Evolutionary conservation across 345 rosid genomes (phyloP).

Genomic region (Pistacia atlantica): DNA sequence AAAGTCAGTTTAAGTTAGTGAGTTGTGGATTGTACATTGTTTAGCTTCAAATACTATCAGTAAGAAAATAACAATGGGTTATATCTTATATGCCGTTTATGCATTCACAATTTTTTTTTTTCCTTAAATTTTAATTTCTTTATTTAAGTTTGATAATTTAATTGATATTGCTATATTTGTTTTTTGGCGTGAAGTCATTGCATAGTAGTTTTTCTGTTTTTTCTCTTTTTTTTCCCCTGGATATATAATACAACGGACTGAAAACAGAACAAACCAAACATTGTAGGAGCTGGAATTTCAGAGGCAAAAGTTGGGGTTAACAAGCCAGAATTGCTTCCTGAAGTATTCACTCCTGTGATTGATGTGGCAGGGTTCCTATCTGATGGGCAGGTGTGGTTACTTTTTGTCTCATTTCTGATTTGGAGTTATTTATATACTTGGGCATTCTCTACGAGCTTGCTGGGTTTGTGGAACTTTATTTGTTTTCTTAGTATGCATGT

Average conservation of each 20-base stretch:
- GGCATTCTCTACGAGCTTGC: neutral
- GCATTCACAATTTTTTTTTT: neutral
- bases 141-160: neutral
- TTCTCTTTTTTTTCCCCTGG: neutral
- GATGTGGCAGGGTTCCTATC: slow-evolving; percentile 95
- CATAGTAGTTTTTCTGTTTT: neutral
- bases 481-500: neutral
- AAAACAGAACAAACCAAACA: neutral
- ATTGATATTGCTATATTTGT: neutral
- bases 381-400: slow-evolving; percentile 71
- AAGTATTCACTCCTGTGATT: slow-evolving; percentile 76
- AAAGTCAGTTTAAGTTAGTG: neutral
- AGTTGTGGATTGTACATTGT: neutral
- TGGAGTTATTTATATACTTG: neutral
- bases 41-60: neutral
- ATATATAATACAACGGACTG: neutral
- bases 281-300: slow-evolving; percentile 55
- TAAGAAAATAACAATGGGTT: neutral
- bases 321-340: slow-evolving; percentile 91
- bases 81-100: neutral
- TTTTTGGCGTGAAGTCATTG: neutral
- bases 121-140: neutral
- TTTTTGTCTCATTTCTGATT: neutral
- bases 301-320: slow-evolving; percentile 87
- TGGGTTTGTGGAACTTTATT: slow-evolving; percentile 8